These are phyloP conservation scores for Cyathus striatus DNA, from an alignment of 768 basidiomycete species.

Conservation along the genomic window DNA sequence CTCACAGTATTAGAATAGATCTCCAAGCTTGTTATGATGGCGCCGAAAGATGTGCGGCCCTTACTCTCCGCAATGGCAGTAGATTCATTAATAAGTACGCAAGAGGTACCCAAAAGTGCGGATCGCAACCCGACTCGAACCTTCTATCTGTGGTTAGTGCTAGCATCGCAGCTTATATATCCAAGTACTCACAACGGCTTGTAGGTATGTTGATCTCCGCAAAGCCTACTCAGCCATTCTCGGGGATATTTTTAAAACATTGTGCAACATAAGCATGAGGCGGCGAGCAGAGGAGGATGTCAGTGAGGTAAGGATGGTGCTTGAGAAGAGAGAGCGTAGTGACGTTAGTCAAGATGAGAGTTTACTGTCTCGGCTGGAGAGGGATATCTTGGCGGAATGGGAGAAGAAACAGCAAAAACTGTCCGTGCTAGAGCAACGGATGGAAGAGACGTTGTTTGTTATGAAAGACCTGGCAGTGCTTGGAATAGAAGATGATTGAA, in stretches of 20 bases:
- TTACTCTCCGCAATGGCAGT: conserved; percentile 74
- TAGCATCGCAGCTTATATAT: background rate
- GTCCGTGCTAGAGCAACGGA: conserved; percentile 75
- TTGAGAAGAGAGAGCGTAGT: conserved; percentile 75
- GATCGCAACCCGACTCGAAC: conserved; percentile 87
- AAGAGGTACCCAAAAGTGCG: conserved; percentile 88
- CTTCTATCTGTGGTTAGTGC: conserved; percentile 82
- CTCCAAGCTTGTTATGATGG: conserved; percentile 90
- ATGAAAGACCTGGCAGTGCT: conserved; percentile 69
- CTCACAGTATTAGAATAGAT: conserved; percentile 46
- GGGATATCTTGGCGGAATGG: conserved; percentile 69
- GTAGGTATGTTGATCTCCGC: conserved; percentile 84
- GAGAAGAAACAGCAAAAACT: conserved; percentile 71
- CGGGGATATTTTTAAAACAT: conserved; percentile 78
- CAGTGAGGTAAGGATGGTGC: conserved; percentile 59
- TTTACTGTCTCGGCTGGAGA: conserved; percentile 69
- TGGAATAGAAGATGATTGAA: conserved; percentile 43
- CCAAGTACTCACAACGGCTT: conserved; percentile 1
- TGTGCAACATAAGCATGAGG: conserved; percentile 80
- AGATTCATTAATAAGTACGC: conserved; percentile 81
- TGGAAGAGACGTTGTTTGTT: conserved; percentile 88
- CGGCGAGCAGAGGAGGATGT: conserved; percentile 70
- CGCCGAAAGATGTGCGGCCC: conserved; percentile 80
- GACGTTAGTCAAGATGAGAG: conserved; percentile 78
- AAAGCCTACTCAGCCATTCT: conserved; percentile 80